Percentiles rank a stretch among this genome's conserved stretches.
Conservation (phyloP, 768 basidiomycete species). For the Mycena venus region DNA sequence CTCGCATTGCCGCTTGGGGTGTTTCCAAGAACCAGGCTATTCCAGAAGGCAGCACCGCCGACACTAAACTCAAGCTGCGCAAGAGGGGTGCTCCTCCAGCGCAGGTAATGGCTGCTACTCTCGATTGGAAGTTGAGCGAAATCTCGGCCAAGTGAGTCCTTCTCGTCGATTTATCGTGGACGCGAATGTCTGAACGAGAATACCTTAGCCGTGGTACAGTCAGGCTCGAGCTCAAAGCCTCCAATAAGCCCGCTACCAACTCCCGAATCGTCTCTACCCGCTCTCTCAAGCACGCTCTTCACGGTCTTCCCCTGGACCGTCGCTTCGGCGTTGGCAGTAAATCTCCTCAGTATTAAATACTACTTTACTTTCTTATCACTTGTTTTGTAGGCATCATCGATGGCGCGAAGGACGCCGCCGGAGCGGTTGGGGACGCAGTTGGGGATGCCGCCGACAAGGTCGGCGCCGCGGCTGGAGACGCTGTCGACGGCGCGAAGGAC, state of each 20-base stretch:
- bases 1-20: conserved; percentile 4
- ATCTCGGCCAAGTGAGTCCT: neutral
- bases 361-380: neutral
- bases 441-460: neutral
- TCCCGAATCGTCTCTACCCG: conserved; percentile 6
- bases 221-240: conserved; percentile 15
- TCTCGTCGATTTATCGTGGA: neutral
- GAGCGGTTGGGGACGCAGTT: neutral
- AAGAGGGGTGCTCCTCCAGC: conserved; percentile 9
- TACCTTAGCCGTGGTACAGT: conserved; percentile 7
- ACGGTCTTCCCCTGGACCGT: neutral
- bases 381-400: neutral
- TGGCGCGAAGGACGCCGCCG: neutral
- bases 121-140: conserved; percentile 5
- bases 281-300: conserved; percentile 6
- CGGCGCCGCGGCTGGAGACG: neutral
- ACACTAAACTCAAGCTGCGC: conserved; percentile 6
- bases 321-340: conserved; percentile 6
- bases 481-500: neutral
- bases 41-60: neutral
- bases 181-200: neutral
- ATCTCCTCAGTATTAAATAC: neutral
- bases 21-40: neutral
- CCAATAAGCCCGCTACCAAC: conserved; percentile 1
- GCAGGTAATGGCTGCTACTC: conserved; percentile 8